Base-by-base conservation (phyloP, 805 yeast species). In the Starmerella powellii region DNA sequence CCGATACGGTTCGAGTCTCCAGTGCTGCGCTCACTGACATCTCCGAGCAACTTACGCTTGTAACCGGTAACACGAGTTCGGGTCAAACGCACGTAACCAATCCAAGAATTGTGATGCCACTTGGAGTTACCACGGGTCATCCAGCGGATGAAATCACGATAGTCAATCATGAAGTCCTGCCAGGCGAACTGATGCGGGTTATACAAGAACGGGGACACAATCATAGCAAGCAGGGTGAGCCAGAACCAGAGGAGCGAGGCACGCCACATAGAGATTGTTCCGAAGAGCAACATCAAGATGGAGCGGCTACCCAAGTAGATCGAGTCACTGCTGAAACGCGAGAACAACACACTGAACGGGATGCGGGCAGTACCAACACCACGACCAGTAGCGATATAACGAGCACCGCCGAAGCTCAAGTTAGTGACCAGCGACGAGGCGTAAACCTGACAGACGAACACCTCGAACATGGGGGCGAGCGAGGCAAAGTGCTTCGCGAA, bases 151-250 rank as follows among this genome's bases (percentile, higher is more conserved):
- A 74, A 91, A 60, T 85, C 94, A 63, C 95, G 76, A 74, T 91
- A 91, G 64, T 91, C 98, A 61, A 88, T 76, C 66, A 88, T 85
- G 75, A 81, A 88, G 65, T 87, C 96, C 61, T 79, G 82, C 87
- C 93, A 80, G 39, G 95, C 77, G 64, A 87, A 91, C 70, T 91
- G 97, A 67, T 88, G 96, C 37, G 98, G 98, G 67, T 91, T 91
- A 76, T 85, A 91, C 47, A 91, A 59, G 63, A 88, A 86, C 57
- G 98, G 98, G 37, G 97, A 80, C 54, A 85, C 75, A 66, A 85
- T 73, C 66, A 91, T 72, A 3, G 97, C 83, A 37, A 86, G 71
- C 54, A 86, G 68, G 16, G 94, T 80, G 46, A 91, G 80, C 96
- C 97, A 91, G 76, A 91, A 91, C 95, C 96, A 91, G 50, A 88